A percentile compares a stretch with the other conserved stretches of the same genome.
Evolutionary conservation across 1,139 yeast genomes (phyloP).

Genomic region (Taphrina deformans): DNA sequence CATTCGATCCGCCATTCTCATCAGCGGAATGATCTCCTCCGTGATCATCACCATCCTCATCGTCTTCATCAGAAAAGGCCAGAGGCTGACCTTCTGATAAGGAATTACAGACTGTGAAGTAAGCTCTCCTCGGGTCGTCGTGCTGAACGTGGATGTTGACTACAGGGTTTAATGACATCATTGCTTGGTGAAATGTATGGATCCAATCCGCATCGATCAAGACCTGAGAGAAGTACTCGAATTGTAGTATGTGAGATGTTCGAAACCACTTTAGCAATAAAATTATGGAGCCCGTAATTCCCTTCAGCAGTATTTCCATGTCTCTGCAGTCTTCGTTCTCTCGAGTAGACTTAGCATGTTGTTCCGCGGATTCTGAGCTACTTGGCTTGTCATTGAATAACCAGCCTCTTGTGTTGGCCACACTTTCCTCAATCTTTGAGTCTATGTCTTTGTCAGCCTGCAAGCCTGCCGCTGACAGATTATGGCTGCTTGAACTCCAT

Average conservation of each 20-base stretch:
- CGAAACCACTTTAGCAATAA: constrained; percentile 75
- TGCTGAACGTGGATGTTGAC: constrained; percentile 2
- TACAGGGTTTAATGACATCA: constrained; percentile 24
- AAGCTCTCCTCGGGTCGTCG: constrained; percentile 11
- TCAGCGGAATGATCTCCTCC: not conserved
- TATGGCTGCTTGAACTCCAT: constrained; percentile 8
- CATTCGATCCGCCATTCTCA: not conserved
- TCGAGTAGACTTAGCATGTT: constrained; percentile 19
- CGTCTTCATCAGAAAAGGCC: not conserved
- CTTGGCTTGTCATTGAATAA: constrained; percentile 14
- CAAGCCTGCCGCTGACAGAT: constrained; percentile 16
- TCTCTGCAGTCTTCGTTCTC: constrained; percentile 48
- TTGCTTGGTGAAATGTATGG: constrained; percentile 24
- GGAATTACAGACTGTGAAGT: constrained; percentile 10
- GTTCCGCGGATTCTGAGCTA: not conserved
- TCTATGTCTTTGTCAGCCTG: constrained; percentile 14
- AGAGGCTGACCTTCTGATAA: not conserved
- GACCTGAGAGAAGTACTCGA: constrained; percentile 69
- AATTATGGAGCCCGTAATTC: constrained; percentile 57
- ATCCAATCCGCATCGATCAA: constrained; percentile 67
- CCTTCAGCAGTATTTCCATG: constrained; percentile 66
- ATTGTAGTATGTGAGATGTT: constrained; percentile 70
- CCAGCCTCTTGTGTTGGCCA: constrained; percentile 16
- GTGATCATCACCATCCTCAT: not conserved
- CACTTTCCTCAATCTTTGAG: constrained; percentile 17